Conservation (phyloP, 176 grass and related monocot species). For the Bonia amplexicaulis region DNA sequence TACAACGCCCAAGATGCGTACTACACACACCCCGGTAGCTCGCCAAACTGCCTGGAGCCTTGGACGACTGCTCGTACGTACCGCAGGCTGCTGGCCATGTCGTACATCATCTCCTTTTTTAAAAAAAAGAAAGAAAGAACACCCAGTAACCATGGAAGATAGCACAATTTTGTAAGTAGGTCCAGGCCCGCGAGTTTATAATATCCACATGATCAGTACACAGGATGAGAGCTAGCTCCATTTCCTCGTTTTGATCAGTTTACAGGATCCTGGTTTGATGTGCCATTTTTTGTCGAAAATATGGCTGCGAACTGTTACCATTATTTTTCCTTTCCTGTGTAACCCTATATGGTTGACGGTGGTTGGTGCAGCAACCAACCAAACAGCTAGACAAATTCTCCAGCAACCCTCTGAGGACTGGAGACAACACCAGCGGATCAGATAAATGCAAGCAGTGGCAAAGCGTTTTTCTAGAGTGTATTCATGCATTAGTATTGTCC, state of each 20-base stretch:
- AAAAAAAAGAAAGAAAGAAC: background rate
- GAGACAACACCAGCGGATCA: background rate
- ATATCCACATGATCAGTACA: background rate
- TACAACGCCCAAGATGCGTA: conserved; percentile 33
- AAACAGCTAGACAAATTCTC: background rate
- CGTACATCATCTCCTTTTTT: background rate
- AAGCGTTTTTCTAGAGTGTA: background rate
- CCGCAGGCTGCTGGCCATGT: background rate
- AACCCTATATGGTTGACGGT: background rate
- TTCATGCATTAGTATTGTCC: background rate
- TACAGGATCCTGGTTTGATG: background rate
- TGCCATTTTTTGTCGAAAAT: background rate
- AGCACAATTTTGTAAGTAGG: background rate
- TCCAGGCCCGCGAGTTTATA: background rate
- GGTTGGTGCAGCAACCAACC: background rate
- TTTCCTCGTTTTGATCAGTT: background rate
- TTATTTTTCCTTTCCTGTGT: background rate
- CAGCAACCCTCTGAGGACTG: background rate
- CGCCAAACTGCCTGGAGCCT: background rate
- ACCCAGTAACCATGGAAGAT: background rate
- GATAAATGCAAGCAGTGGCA: background rate
- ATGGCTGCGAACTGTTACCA: background rate
- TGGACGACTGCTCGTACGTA: background rate
- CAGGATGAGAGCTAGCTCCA: background rate
- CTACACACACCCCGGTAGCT: background rate